Base-by-base conservation (phyloP, 2,329 filamentous ascomycete genomes). In the Metarhizium anisopliae region DNA sequence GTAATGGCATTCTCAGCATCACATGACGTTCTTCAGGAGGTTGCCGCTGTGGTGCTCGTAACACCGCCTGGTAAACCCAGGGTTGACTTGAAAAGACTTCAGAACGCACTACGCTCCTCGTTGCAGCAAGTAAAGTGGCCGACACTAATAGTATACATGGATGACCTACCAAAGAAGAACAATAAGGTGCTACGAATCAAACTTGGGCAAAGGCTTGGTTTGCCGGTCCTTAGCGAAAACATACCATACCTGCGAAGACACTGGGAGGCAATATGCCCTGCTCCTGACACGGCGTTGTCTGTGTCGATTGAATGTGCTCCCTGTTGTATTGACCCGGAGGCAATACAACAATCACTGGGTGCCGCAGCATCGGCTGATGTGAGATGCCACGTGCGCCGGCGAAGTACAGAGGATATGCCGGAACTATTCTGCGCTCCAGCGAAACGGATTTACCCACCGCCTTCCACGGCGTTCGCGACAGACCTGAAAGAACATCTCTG, bases 171-270 rank as follows among this genome's bases (percentile, higher is more conserved):
- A 1, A 81, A 77, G 56, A 76, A 72, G 40, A 82, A 82, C 65
- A 80, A 80, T 69, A 83, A 83, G 60, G 69, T 82, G n/a, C 66
- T 82, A 25, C 74, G 80, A 2, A 79, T 82, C 61, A 76, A 72
- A 59, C 67, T 83, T 4, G 74, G 71, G 0, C 71, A 81, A 55
- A 70, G 80, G 3, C 66, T 82, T 4, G 63, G 66, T 2, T 60
- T 83, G 16, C 68, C 72, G 0, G 67, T 72, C 2, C 59, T 81
- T 10, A 74, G 72, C 0, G 77, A 81, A 32, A 66, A 70, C 5
- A 76, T 70, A 4, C 68, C 71, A 2, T 71, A 75, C 53, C 64
- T 73, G 0, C 64, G 70, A 4, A 70, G 76, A n/a, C 78, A 82
- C 58, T 79, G 71, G 65, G 71, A 80, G 54, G 79, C 76, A 0